Conservation (phyloP, 2,329 filamentous ascomycete species). For the Aspergillus fructus region DNA sequence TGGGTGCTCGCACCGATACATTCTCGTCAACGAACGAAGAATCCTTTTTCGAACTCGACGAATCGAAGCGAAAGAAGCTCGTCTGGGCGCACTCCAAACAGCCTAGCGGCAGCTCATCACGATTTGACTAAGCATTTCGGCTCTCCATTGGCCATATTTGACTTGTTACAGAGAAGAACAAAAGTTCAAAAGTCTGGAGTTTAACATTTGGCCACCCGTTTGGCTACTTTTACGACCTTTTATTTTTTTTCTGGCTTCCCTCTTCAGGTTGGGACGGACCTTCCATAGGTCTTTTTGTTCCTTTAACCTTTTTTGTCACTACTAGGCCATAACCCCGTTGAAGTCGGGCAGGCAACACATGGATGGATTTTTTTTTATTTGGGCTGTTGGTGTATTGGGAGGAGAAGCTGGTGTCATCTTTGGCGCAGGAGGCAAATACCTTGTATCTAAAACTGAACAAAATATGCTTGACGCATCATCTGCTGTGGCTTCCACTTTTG, state of each 20-base stretch:
- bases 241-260: neutral
- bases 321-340: neutral
- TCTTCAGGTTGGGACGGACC: neutral
- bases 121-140: constrained; percentile 9
- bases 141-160: neutral
- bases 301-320: constrained; percentile 2
- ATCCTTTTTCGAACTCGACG: constrained; percentile 50
- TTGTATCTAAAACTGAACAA: constrained; percentile 2
- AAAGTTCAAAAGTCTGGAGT: constrained; percentile 4
- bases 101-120: constrained; percentile 20
- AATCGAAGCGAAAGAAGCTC: constrained; percentile 48
- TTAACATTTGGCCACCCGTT: constrained; percentile 10
- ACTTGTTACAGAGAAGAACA: neutral
- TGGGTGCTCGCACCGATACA: constrained; percentile 44
- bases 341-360: neutral
- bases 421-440: constrained; percentile 6
- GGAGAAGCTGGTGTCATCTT: neutral
- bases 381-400: constrained; percentile 11
- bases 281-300: neutral
- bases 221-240: neutral
- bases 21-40: constrained; percentile 33
- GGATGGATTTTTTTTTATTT: constrained; percentile 6
- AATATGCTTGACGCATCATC: constrained; percentile 11
- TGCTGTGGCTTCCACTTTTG: neutral
- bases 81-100: constrained; percentile 40